phyloP scores from a whole-genome alignment of 73 alveolate genomes.

The Tetrahymena borealis region DNA sequence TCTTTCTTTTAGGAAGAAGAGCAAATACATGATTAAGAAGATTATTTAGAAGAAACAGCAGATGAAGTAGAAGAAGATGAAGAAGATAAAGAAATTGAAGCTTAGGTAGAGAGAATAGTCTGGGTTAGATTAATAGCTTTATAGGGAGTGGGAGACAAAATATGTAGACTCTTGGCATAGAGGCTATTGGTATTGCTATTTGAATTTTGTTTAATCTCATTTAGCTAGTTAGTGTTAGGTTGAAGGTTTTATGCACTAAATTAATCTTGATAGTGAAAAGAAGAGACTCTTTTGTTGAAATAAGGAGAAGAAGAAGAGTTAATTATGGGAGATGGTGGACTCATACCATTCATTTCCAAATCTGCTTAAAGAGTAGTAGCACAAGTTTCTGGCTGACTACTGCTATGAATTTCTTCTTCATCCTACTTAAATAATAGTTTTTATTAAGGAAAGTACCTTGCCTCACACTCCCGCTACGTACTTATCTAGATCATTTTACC shows the following conservation, averaged over 20 bases:
- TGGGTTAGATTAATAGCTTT: not conserved
- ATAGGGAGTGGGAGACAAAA: not conserved
- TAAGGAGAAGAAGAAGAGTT: not conserved
- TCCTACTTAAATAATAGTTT: not conserved
- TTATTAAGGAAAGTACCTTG: not conserved
- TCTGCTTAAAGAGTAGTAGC: not conserved
- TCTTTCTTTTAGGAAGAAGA: not conserved
- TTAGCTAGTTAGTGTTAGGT: too few relatives aligned
- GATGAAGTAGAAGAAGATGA: not conserved
- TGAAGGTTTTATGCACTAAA: too few relatives aligned
- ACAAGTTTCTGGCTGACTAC: not conserved
- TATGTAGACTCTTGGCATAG: not conserved
- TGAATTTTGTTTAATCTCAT: too few relatives aligned
- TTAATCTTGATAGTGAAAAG: not conserved
- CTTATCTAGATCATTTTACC: not conserved
- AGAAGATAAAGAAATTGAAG: not conserved
- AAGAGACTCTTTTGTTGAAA: not conserved
- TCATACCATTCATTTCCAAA: not conserved
- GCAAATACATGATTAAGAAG: not conserved
- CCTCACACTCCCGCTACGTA: slow-evolving; percentile 2
- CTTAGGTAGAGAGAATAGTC: not conserved
- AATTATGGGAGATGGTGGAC: not conserved
- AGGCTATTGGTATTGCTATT: not conserved
- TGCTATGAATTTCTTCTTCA: not conserved
- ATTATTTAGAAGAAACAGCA: not conserved